Evolutionary conservation across 306 rosid species (phyloP).

Genomic region (Crataegus laevigata): DNA sequence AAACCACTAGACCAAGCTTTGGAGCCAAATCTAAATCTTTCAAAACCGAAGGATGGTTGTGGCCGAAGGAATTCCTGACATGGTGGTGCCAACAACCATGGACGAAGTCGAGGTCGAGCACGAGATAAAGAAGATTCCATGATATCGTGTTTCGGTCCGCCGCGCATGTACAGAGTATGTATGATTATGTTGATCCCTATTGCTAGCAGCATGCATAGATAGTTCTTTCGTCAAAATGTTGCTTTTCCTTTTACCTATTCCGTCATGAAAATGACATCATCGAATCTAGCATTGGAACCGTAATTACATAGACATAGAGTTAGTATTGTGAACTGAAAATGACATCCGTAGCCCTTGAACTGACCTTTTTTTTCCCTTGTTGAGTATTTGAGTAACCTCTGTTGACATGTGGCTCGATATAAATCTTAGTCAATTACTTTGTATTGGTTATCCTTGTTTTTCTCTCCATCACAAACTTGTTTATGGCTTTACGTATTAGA

Average conservation of each 20-base stretch:
- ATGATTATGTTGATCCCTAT: too few species aligned
- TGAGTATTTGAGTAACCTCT: conserved; percentile 2
- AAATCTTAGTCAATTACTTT: too few species aligned
- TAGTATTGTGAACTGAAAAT: background rate
- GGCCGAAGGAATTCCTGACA: background rate
- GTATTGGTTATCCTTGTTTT: too few species aligned
- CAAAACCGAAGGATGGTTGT: background rate
- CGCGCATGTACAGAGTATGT: too few species aligned
- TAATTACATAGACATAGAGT: background rate
- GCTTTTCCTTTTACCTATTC: too few species aligned
- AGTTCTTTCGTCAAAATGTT: too few species aligned
- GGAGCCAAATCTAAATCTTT: background rate
- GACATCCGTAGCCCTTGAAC: background rate
- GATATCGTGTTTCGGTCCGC: too few species aligned
- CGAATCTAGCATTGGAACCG: background rate
- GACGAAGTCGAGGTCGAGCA: background rate
- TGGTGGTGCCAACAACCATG: background rate
- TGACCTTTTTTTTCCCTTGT: background rate
- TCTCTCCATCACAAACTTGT: too few species aligned
- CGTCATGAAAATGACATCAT: background rate
- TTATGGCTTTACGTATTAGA: too few species aligned
- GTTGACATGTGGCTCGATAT: too few species aligned
- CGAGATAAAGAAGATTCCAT: too few species aligned
- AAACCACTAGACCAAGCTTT: background rate
- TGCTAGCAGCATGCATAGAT: too few species aligned